Conservation (phyloP, 179 eudicot species). For the Pouteria campechiana region DNA sequence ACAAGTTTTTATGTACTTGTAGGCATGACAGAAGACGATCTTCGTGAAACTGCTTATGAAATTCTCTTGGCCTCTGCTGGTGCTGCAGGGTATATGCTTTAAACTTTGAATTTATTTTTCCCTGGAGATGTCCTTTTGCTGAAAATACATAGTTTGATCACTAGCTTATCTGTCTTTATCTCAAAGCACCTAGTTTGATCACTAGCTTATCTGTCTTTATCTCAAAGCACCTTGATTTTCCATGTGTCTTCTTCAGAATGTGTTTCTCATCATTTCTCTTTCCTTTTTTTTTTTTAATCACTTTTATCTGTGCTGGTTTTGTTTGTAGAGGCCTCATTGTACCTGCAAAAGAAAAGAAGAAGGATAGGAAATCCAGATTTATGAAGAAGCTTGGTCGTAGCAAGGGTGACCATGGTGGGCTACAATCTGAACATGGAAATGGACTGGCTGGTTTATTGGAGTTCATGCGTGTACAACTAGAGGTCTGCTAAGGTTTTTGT, state of each 20-base stretch:
- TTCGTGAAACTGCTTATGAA: conserved; percentile 96
- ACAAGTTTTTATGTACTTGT: conserved; percentile 8
- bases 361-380: conserved; percentile 77
- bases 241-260: background rate
- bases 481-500: conserved; percentile 36
- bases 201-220: conserved; percentile 4
- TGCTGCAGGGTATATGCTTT: conserved; percentile 93
- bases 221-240: conserved; percentile 7
- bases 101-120: conserved; percentile 7
- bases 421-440: conserved; percentile 50
- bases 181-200: conserved; percentile 1
- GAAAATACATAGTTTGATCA: too few relatives aligned
- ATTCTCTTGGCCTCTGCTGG: conserved; percentile 97
- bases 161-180: conserved; percentile 1
- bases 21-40: conserved; percentile 91
- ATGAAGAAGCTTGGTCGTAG: conserved; percentile 88
- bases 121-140: conserved; percentile 1
- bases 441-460: conserved; percentile 92
- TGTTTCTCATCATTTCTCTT: background rate
- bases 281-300: background rate
- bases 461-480: conserved; percentile 95
- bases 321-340: conserved; percentile 76
- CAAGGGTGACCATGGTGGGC: conserved; percentile 44
- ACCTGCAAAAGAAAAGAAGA: conserved; percentile 92
- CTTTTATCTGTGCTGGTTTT: conserved; percentile 1